These are phyloP conservation scores for Theileria equi DNA, from an alignment of 169 alveolate species.

Conservation along the genomic window DNA sequence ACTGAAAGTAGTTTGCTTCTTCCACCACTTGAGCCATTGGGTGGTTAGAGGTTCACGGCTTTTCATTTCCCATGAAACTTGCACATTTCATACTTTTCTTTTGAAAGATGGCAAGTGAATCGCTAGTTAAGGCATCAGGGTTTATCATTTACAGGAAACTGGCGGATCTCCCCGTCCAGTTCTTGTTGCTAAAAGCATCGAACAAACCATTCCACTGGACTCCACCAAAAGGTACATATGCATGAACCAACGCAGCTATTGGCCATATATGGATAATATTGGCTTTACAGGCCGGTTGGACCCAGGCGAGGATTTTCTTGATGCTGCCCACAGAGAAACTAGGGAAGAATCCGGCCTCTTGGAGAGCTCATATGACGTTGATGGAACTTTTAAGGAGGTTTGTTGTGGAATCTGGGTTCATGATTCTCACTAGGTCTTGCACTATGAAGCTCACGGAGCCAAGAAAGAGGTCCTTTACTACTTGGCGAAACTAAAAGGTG, in stretches of 20 bases:
- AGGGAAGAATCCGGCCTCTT: slow-evolving; percentile 70
- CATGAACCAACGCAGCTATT: background rate
- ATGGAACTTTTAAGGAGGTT: slow-evolving; percentile 56
- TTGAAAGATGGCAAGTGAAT: background rate
- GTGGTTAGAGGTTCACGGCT: too few species aligned
- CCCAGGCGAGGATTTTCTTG: slow-evolving; percentile 63
- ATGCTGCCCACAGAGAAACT: slow-evolving; percentile 74
- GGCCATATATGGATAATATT: background rate
- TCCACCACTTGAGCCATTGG: too few species aligned
- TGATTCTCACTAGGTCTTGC: slow-evolving; percentile 34
- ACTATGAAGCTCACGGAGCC: slow-evolving; percentile 61
- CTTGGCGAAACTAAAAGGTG: slow-evolving; percentile 63
- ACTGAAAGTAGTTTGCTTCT: too few species aligned
- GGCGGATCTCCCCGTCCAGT: slow-evolving; percentile 20
- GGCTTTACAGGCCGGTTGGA: slow-evolving; percentile 50
- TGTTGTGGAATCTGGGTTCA: slow-evolving; percentile 4
- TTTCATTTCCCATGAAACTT: background rate
- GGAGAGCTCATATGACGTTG: slow-evolving; percentile 50
- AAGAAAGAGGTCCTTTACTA: slow-evolving; percentile 69
- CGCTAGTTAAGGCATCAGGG: slow-evolving; percentile 59
- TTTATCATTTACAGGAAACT: slow-evolving; percentile 37
- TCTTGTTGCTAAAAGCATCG: slow-evolving; percentile 70
- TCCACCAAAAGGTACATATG: slow-evolving; percentile 72
- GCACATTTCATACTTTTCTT: background rate
- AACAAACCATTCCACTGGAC: slow-evolving; percentile 73